Percentiles rank a stretch among this genome's conserved stretches.
These are phyloP conservation scores for Trifolium pratense DNA, from an alignment of 306 rosid genomes.

Conservation along the genomic window DNA sequence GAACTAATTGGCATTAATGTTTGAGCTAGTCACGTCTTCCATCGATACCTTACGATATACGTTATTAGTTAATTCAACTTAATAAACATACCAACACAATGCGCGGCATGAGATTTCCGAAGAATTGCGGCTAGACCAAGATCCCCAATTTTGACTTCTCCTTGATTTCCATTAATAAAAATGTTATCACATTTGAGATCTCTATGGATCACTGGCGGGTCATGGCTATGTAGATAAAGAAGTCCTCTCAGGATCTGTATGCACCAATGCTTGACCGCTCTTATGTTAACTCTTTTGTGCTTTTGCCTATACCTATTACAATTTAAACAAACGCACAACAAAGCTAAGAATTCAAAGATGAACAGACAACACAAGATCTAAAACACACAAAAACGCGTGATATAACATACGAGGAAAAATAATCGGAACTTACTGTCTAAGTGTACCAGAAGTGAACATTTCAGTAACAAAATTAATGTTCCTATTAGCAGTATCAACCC, in stretches of 20 bases:
- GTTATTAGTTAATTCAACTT: slow-evolving; percentile 1
- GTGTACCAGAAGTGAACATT: slow-evolving; percentile 98
- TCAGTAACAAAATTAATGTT: slow-evolving; percentile 94
- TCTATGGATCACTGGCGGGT: slow-evolving; percentile 96
- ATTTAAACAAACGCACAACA: neutral
- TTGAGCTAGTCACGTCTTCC: neutral
- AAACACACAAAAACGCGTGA: slow-evolving; percentile 23
- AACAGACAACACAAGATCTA: slow-evolving; percentile 41
- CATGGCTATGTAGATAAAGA: slow-evolving; percentile 86
- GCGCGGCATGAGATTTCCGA: slow-evolving; percentile 85
- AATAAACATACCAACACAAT: slow-evolving; percentile 79
- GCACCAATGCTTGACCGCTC: slow-evolving; percentile 99
- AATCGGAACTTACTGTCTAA: slow-evolving; percentile 74
- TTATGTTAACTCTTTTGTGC: slow-evolving; percentile 84
- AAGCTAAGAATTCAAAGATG: neutral
- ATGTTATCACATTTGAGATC: slow-evolving; percentile 98
- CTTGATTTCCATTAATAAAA: slow-evolving; percentile 91
- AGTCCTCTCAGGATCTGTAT: slow-evolving; percentile 93
- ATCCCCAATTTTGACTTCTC: slow-evolving; percentile 96
- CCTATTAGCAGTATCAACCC: slow-evolving; percentile 91
- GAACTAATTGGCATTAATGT: slow-evolving; percentile 13
- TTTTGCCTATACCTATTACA: slow-evolving; percentile 76
- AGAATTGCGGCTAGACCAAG: slow-evolving; percentile 95
- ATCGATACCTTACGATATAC: neutral
- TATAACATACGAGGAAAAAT: slow-evolving; percentile 8